A percentile compares a stretch with the other conserved stretches of the same genome.
phyloP scores from a whole-genome alignment of 306 rosid genomes.

The Delonix regia region DNA sequence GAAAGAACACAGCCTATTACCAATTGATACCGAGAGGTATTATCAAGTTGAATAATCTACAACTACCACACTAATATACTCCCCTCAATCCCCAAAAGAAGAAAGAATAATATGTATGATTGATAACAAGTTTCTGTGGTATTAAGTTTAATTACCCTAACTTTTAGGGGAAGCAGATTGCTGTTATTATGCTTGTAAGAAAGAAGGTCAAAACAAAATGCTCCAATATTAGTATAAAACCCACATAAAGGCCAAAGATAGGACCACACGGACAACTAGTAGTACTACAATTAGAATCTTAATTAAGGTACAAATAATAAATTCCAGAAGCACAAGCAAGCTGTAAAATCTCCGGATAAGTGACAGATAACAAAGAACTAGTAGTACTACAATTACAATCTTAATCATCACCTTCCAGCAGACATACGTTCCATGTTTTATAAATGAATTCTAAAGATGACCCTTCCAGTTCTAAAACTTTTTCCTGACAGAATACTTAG shows the following conservation, averaged over 20 bases:
- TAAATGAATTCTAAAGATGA: neutral
- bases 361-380: neutral
- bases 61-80: neutral
- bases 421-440: neutral
- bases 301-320: neutral
- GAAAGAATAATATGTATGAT: neutral
- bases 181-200: neutral
- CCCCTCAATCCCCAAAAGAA: neutral
- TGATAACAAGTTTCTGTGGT: neutral
- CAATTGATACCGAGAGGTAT: neutral
- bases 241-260: neutral
- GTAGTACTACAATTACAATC: neutral
- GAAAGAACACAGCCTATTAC: neutral
- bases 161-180: neutral
- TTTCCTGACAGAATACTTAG: neutral
- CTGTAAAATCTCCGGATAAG: neutral
- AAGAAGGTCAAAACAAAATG: slow-evolving; percentile 6
- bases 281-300: neutral
- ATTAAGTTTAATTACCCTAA: neutral
- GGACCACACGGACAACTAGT: neutral
- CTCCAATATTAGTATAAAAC: neutral
- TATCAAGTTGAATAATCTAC: slow-evolving; percentile 10
- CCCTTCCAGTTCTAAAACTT: neutral
- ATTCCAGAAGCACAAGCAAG: neutral
- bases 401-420: neutral